Conservation (phyloP, 2,329 filamentous ascomycete genomes). For the Paecilomyces sp. region DNA sequence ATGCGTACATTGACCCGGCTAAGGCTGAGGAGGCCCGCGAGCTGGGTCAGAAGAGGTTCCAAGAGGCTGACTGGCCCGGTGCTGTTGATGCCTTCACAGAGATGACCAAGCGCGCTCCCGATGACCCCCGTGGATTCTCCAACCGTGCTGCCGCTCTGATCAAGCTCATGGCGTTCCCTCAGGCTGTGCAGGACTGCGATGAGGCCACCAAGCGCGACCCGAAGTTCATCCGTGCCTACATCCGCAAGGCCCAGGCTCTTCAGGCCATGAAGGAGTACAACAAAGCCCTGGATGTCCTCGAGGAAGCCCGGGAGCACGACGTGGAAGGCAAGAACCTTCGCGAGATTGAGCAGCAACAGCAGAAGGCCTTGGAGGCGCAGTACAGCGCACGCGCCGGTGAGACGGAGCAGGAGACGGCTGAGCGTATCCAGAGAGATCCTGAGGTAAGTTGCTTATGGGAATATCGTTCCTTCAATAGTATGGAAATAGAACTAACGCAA, state of each 20-base stretch:
- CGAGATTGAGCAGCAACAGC: conserved; percentile 89
- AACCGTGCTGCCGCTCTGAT: conserved; percentile 96
- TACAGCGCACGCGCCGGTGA: conserved; percentile 87
- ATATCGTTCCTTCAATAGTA: conserved; percentile 1
- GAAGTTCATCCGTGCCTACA: conserved; percentile 90
- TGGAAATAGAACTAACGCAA: conserved; percentile 8
- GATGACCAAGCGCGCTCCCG: conserved; percentile 92
- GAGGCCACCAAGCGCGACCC: conserved; percentile 83
- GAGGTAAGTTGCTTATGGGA: conserved; percentile 54
- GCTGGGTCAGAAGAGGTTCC: conserved; percentile 94
- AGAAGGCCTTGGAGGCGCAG: conserved; percentile 87
- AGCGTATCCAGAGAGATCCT: conserved; percentile 81
- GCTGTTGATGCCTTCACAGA: conserved; percentile 91
- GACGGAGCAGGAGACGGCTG: conserved; percentile 90
- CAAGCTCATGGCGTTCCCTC: conserved; percentile 93
- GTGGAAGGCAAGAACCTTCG: conserved; percentile 70
- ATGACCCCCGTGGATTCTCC: conserved; percentile 90
- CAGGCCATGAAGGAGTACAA: conserved; percentile 98
- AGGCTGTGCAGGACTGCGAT: conserved; percentile 87
- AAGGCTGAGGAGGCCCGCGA: conserved; percentile 95
- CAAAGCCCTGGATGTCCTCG: conserved; percentile 84
- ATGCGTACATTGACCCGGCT: conserved; percentile 78
- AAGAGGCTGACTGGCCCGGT: conserved; percentile 89
- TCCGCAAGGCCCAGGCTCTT: conserved; percentile 91
- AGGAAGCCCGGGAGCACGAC: conserved; percentile 72